Evolutionary conservation across 345 rosid species (phyloP).

Genomic region (Heritiera littoralis): DNA sequence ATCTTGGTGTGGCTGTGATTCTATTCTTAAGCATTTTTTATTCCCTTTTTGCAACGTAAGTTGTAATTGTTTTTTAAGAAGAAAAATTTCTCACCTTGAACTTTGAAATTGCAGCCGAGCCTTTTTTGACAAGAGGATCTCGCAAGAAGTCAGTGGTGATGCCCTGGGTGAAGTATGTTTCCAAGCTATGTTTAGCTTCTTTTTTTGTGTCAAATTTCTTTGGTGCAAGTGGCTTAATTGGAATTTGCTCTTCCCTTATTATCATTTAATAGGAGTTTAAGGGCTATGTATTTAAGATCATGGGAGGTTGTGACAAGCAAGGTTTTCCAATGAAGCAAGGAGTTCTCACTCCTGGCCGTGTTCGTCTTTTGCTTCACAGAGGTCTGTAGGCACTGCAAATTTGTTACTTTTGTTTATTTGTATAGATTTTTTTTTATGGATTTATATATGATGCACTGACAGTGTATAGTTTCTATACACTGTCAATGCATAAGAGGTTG

Average conservation of each 20-base stretch:
- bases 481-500: no score
- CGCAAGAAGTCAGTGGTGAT: conserved; percentile 84
- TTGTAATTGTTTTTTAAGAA: neutral
- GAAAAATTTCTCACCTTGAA: neutral
- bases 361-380: conserved; percentile 77
- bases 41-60: neutral
- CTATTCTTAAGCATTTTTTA: neutral
- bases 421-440: neutral
- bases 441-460: no score
- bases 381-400: conserved; percentile 34
- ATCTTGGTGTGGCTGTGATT: neutral
- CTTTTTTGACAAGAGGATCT: conserved; percentile 80
- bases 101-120: conserved; percentile 52
- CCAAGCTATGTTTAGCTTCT: neutral
- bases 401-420: neutral
- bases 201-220: neutral
- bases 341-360: conserved; percentile 82
- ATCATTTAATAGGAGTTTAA: conserved; percentile 58
- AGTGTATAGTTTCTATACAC: no score
- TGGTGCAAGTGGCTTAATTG: neutral
- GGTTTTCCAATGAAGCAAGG: conserved; percentile 96
- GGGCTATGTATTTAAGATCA: conserved; percentile 83
- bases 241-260: neutral
- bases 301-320: conserved; percentile 96
- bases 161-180: conserved; percentile 67